phyloP scores from a whole-genome alignment of 306 rosid genomes.

The Quercus rubra region DNA sequence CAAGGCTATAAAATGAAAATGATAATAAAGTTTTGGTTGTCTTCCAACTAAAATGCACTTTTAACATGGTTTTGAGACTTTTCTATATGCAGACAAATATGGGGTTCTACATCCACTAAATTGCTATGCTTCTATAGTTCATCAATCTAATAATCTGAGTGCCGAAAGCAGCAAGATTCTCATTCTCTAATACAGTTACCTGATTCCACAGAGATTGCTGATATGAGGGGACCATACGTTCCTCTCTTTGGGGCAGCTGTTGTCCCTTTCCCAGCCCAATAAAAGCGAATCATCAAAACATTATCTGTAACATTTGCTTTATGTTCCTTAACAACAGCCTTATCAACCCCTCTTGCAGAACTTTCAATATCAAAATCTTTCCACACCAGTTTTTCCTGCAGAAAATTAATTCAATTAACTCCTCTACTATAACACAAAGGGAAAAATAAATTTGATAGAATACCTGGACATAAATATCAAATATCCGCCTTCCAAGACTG shows the following conservation, averaged over 20 bases:
- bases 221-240: conserved; percentile 62
- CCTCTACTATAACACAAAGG: not conserved
- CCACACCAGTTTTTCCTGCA: conserved; percentile 38
- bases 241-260: conserved; percentile 38
- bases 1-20: too few species aligned
- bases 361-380: conserved; percentile 46
- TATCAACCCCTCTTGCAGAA: conserved; percentile 33
- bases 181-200: conserved; percentile 15
- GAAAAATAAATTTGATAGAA: conserved; percentile 1
- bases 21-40: too few species aligned
- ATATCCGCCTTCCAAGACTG: conserved; percentile 58
- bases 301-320: conserved; percentile 32
- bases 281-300: conserved; percentile 44
- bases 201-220: conserved; percentile 58
- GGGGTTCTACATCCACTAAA: not conserved
- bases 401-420: conserved; percentile 10
- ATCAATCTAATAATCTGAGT: not conserved
- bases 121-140: not conserved
- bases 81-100: not conserved
- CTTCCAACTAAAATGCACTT: too few species aligned
- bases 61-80: too few species aligned
- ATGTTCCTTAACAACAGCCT: conserved; percentile 22
- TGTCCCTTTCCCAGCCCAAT: conserved; percentile 79
- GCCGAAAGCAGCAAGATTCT: too few species aligned
- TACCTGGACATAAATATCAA: conserved; percentile 69